phyloP scores from a whole-genome alignment of 2,329 filamentous ascomycete species.

The Colletotrichum lupini region DNA sequence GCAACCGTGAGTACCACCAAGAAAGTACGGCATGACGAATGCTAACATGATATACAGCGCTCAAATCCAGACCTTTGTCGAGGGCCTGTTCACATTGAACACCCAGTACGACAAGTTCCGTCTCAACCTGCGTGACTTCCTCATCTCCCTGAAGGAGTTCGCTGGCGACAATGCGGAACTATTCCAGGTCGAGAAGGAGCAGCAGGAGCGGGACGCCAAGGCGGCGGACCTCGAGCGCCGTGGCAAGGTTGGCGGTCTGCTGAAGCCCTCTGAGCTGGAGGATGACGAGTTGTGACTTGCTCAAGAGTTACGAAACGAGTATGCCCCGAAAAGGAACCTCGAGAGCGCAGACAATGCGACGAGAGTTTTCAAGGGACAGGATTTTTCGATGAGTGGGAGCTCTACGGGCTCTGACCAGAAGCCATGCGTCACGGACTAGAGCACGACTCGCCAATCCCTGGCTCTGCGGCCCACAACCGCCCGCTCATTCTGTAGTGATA shows the following conservation, averaged over 20 bases:
- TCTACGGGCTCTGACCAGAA: slow-evolving; percentile 67
- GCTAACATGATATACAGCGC: slow-evolving; percentile 63
- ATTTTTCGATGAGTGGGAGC: slow-evolving; percentile 71
- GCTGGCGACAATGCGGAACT: slow-evolving; percentile 94
- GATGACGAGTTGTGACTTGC: slow-evolving; percentile 91
- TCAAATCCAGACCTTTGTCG: slow-evolving; percentile 91
- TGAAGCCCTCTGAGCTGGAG: slow-evolving; percentile 97
- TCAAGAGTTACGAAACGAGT: slow-evolving; percentile 73
- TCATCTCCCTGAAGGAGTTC: slow-evolving; percentile 97
- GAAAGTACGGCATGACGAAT: background rate
- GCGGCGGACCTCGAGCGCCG: slow-evolving; percentile 90
- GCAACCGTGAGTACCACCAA: slow-evolving; percentile 73
- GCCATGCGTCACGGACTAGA: slow-evolving; percentile 33
- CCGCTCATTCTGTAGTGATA: slow-evolving; percentile 37
- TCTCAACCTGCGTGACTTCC: slow-evolving; percentile 93
- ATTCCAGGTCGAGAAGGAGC: slow-evolving; percentile 93
- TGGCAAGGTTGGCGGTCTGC: slow-evolving; percentile 92
- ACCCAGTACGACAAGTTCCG: slow-evolving; percentile 95
- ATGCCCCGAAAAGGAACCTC: slow-evolving; percentile 53
- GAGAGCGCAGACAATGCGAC: slow-evolving; percentile 39
- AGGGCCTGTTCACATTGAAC: slow-evolving; percentile 88
- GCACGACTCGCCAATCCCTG: slow-evolving; percentile 33
- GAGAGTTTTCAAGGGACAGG: slow-evolving; percentile 42
- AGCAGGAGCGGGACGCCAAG: slow-evolving; percentile 86
- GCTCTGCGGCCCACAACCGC: slow-evolving; percentile 32